phyloP scores from a whole-genome alignment of 768 basidiomycete species.

The Hericium erinaceus region DNA sequence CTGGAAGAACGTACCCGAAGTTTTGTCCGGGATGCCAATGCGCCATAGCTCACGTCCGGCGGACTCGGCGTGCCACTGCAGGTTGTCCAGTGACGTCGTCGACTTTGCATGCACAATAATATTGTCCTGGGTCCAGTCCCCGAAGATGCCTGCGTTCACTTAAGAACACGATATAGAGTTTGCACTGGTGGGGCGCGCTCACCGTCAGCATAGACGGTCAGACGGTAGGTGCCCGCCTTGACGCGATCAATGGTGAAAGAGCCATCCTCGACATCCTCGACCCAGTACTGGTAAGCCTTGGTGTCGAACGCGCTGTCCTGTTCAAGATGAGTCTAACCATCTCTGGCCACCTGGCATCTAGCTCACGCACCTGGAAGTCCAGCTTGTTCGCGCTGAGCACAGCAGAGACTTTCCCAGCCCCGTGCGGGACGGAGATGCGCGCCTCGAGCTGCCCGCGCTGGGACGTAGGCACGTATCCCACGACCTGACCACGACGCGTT shows the following conservation, averaged over 20 bases:
- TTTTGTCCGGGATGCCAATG: slow-evolving; percentile 19
- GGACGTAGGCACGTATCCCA: background rate
- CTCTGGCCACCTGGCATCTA: background rate
- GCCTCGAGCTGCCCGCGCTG: background rate
- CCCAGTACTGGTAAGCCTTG: slow-evolving; percentile 21
- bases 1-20: background rate
- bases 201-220: slow-evolving; percentile 18
- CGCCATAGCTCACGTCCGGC: slow-evolving; percentile 20
- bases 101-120: background rate
- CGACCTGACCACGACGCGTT: background rate
- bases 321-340: background rate
- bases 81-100: background rate
- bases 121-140: background rate
- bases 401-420: slow-evolving; percentile 14
- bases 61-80: background rate
- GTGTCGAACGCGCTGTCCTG: slow-evolving; percentile 18
- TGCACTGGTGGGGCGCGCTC: background rate
- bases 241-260: slow-evolving; percentile 15
- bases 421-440: slow-evolving; percentile 11
- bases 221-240: slow-evolving; percentile 20
- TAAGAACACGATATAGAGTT: background rate
- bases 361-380: slow-evolving; percentile 12
- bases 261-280: slow-evolving; percentile 8
- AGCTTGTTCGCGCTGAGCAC: slow-evolving; percentile 18
- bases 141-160: background rate